Percentiles rank a stretch among this genome's conserved stretches.
Evolutionary conservation across 2,329 filamentous ascomycete genomes (phyloP).

Genomic region (Xenoacremonium recifei): DNA sequence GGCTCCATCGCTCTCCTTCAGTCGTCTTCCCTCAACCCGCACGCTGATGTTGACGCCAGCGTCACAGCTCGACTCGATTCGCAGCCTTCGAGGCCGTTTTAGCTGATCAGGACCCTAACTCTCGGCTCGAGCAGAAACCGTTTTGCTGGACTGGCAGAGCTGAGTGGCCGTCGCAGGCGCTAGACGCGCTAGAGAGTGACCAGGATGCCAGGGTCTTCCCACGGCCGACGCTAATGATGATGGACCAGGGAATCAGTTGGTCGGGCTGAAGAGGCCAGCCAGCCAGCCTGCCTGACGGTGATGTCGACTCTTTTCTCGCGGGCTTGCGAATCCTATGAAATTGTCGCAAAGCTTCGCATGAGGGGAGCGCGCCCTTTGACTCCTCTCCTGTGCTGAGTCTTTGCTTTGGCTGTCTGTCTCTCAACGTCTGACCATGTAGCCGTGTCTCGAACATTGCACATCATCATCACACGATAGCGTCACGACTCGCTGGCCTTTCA

Average conservation of each 20-base stretch:
- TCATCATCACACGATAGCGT: neutral
- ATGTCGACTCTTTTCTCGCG: no score
- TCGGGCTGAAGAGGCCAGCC: no score
- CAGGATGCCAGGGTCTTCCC: slow-evolving; percentile 7
- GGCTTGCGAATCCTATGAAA: no score
- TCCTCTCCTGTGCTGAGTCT: neutral
- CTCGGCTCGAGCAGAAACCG: slow-evolving; percentile 9
- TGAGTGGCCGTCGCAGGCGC: slow-evolving; percentile 17
- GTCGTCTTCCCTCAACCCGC: neutral
- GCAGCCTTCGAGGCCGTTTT: slow-evolving; percentile 16
- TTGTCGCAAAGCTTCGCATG: no score
- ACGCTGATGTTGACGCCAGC: slow-evolving; percentile 17
- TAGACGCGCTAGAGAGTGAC: slow-evolving; percentile 20
- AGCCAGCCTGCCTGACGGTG: slow-evolving; percentile 10
- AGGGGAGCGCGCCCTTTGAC: no score
- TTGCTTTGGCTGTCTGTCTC: neutral
- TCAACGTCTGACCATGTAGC: neutral
- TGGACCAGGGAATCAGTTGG: slow-evolving; percentile 18
- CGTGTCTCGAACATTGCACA: neutral
- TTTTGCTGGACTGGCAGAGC: no score
- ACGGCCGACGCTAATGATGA: slow-evolving; percentile 15
- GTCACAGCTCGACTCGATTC: slow-evolving; percentile 6
- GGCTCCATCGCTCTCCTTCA: neutral
- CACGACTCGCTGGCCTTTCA: neutral
- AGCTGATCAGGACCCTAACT: slow-evolving; percentile 17